Base-by-base conservation (phyloP, 2,329 filamentous ascomycete species). In the Alternaria burnsii region DNA sequence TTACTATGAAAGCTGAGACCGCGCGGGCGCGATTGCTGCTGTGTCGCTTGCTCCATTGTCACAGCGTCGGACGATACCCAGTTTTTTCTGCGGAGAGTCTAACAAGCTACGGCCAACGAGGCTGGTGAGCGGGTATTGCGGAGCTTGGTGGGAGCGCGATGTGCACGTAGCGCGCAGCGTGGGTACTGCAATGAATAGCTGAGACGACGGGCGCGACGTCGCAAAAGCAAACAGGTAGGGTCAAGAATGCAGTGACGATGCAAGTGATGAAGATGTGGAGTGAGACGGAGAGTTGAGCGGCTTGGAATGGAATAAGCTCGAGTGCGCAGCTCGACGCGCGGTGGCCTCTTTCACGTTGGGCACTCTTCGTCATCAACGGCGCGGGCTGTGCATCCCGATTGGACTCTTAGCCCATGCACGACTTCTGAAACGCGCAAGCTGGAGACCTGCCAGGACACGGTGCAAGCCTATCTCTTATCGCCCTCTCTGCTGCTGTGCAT, bases 1-100 rank as follows among this genome's bases (percentile, higher is more conserved):
- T 86, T 83, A 70, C 84, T 86, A 71, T 52, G 57, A 42, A 85
- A 81, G 63, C 80, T 81, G 41, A 80, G 80, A 67, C 80, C 76
- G 55, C 80, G 79, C 55, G 76, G 74, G 40, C 80, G 77, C 58
- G 67, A 53, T 47, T 61, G 44, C 42, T 68, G 57, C 30, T 66
- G 67, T 28, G 59, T 53, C 34, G 61, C 30, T 34, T 65, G 48
- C 48, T 74, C 70, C 70, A 74, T 74, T 40, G 61, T 65, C 61
- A 63, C 65, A 64, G 70, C 71, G 68, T 67, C 68, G 55, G 32
- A 47, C 53, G 36, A 32, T 65, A 64, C 61, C 64, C 65, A 56
- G 66, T 72, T 68, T 71, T 73, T 51, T 59, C 26, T 36, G 22
- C 26, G 41, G 48, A 51, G 43, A 55, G 57, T 59, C 40, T 42